These are phyloP conservation scores for Diaporthe destruens DNA, from an alignment of 2,329 filamentous ascomycete genomes.

Conservation along the genomic window DNA sequence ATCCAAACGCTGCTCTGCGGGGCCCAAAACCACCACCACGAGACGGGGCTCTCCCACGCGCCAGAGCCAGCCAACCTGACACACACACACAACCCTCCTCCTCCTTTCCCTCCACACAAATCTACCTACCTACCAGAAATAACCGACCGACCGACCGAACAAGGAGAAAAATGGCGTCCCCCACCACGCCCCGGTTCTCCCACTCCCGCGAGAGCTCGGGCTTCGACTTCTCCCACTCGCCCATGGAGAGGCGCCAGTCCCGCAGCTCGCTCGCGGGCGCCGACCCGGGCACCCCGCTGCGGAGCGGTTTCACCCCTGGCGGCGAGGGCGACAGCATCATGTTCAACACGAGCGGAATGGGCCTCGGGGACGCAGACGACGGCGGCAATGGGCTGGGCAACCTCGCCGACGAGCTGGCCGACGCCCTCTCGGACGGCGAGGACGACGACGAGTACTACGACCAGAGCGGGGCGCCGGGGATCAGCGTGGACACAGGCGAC, in stretches of 20 bases:
- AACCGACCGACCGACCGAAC: slow-evolving; percentile 39
- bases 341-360: slow-evolving; percentile 56
- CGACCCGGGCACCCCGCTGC: slow-evolving; percentile 63
- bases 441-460: slow-evolving; percentile 62
- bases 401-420: slow-evolving; percentile 83
- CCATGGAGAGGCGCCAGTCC: slow-evolving; percentile 61
- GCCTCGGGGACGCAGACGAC: slow-evolving; percentile 53
- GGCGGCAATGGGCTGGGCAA: slow-evolving; percentile 76
- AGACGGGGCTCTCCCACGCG: slow-evolving; percentile 29
- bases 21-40: slow-evolving; percentile 16
- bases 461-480: slow-evolving; percentile 54
- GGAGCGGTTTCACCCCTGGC: slow-evolving; percentile 62
- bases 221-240: slow-evolving; percentile 63
- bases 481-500: slow-evolving; percentile 51
- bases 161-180: slow-evolving; percentile 58
- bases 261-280: slow-evolving; percentile 48
- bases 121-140: slow-evolving; percentile 17
- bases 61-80: slow-evolving; percentile 21
- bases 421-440: slow-evolving; percentile 76
- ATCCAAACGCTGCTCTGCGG: slow-evolving; percentile 13
- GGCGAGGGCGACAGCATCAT: slow-evolving; percentile 60
- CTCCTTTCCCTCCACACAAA: background rate
- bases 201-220: slow-evolving; percentile 71
- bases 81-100: slow-evolving; percentile 3
- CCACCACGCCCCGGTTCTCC: slow-evolving; percentile 62